Base-by-base conservation (phyloP, 2,329 filamentous ascomycete genomes). In the Thielaviopsis populi region DNA sequence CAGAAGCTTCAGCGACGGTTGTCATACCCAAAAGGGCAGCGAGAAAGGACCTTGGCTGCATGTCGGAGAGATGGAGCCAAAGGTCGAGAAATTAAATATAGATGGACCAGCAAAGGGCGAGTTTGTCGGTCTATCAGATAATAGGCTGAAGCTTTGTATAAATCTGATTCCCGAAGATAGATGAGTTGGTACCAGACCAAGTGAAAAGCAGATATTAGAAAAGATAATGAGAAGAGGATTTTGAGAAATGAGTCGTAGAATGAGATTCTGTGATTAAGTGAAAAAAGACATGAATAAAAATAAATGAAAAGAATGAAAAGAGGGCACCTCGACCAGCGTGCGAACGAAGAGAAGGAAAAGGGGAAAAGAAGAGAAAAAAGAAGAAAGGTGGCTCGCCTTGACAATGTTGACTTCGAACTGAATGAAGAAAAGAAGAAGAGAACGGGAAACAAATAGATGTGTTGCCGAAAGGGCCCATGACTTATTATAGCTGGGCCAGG, bases 11-110 rank as follows among this genome's bases (percentile, higher is more conserved):
- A 64, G 74, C 70, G 54, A 77, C 70, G 64, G 73, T 73, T 60
- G 75, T 71, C 66, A 80, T 70, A 72, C 80, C 76, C 71, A 80
- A 67, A 24, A 83, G 75, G 74, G 78, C 75, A 59, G 79, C 66
- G 66, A 81, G 68, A 58, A 79, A 69, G 66, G 74, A 74, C 71
- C 81, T 80, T 70, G 81, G 70, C 70, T 80, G 76, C 80, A 83
- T 83, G 59, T 69, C 79, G 75, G 67, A 64, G 30, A 58, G 59
- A 56, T n/a, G 22, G 33, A 48, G 41, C 37, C 41, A 19, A 50
- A 58, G n/a, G 37, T 54, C 33, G 30, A 62, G 22, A 62, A 30
- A 62, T 62, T 62, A 54, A 50, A 8, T n/a, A 61, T 61, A 22
- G 41, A 15, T 17, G 41, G 22, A 37, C 10, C 8, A 54, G 67